Conservation (phyloP, 441 rosid species). For the Adansonia grandidieri region DNA sequence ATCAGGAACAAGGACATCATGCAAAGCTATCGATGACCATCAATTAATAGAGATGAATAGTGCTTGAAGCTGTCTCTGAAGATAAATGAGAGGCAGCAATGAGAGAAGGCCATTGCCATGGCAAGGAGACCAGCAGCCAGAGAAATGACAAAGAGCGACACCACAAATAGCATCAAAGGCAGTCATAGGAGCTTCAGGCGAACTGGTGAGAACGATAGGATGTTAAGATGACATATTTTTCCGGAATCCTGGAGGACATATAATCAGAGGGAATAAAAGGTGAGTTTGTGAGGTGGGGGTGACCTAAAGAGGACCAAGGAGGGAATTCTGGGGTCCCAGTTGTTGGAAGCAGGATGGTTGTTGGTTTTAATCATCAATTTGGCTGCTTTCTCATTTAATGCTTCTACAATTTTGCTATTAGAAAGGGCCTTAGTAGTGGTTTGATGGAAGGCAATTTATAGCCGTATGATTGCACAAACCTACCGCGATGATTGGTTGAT, state of each 20-base stretch:
- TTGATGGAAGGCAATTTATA: background rate
- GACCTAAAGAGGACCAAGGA: background rate
- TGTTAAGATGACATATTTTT: constrained; percentile 18
- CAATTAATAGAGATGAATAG: constrained; percentile 49
- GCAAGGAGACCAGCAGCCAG: constrained; percentile 50
- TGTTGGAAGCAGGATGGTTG: constrained; percentile 33
- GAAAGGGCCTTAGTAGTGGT: background rate
- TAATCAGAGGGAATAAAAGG: background rate
- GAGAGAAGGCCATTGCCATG: constrained; percentile 36
- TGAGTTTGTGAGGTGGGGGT: background rate
- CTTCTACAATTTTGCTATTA: background rate
- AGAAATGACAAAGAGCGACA: constrained; percentile 36
- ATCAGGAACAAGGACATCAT: constrained; percentile 48
- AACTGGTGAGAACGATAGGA: constrained; percentile 48
- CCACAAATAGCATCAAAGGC: constrained; percentile 46
- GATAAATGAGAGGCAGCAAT: constrained; percentile 55
- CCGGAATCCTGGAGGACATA: constrained; percentile 18
- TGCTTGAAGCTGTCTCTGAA: constrained; percentile 39
- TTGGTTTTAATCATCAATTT: constrained; percentile 21
- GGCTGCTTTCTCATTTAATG: constrained; percentile 15
- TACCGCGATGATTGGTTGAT: background rate
- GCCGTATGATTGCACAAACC: background rate
- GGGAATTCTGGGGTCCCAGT: constrained; percentile 16
- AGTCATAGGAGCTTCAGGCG: constrained; percentile 47
- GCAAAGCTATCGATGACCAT: constrained; percentile 49